Conservation (phyloP, 176 grass and related monocot species). For the Avena insularis region DNA sequence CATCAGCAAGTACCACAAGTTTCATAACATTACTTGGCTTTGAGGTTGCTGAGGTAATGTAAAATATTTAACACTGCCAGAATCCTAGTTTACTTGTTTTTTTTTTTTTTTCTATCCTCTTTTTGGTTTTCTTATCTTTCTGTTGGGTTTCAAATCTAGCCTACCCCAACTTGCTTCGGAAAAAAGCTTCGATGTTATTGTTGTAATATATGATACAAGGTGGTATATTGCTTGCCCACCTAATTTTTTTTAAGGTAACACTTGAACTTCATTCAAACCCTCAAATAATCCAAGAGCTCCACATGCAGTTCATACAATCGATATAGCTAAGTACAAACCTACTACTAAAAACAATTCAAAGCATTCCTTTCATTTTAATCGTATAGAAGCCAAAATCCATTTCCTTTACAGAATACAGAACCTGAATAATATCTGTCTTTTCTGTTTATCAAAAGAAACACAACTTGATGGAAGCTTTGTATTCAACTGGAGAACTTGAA, state of each 20-base stretch:
- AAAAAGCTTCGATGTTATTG: too few relatives aligned
- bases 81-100: too few relatives aligned
- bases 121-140: too few relatives aligned
- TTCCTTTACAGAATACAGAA: not conserved
- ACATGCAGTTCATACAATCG: not conserved
- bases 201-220: too few relatives aligned
- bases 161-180: too few relatives aligned
- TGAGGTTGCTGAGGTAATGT: not conserved
- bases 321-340: not conserved
- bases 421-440: too few relatives aligned
- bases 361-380: not conserved
- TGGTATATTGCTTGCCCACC: too few relatives aligned
- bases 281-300: not conserved
- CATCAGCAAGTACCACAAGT: not conserved
- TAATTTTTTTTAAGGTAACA: too few relatives aligned
- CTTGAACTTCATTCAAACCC: not conserved
- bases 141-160: too few relatives aligned
- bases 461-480: too few relatives aligned
- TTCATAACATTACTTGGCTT: not conserved
- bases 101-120: too few relatives aligned
- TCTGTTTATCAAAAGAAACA: too few relatives aligned
- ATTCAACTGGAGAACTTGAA: slow-evolving; percentile 26
- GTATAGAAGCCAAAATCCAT: not conserved
- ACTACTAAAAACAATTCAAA: not conserved
- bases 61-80: not conserved